Evolutionary conservation across 768 basidiomycete genomes (phyloP), one percentile per base, ranked within the genome.

Genomic region (Termitomyces sp.): DNA sequence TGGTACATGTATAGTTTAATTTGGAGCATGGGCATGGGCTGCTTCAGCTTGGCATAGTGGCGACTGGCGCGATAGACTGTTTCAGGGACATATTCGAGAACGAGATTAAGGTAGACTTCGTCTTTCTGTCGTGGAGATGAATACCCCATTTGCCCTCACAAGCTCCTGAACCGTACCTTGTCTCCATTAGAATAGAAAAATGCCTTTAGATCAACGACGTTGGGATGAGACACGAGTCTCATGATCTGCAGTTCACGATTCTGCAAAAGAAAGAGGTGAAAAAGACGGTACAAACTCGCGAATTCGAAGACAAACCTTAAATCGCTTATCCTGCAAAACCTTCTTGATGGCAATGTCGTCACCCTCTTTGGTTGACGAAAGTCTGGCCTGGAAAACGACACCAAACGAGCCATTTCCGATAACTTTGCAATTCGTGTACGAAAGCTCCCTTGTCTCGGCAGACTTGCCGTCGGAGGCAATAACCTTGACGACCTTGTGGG

Each of bases 1-100:
- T 99, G 93, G 75, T 98, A 97, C 95, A 98, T 98, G 80, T 99
- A 99, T 67, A 99, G 76, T 79, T 98, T 98, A 80, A 99, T 95
- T 78, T 98, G 97, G 52, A 97, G 85, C 86, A 94, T 98, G 30
- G 97, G 97, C 97, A 99, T 99, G 58, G 93, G 91, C 71, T 99
- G 97, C 79, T 99, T 99, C 75, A 99, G 90, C 76, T 98, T 98
- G 64, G 95, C 91, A 72, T 98, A 99, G 76, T 98, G 96, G 68
- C 96, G 88, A 68, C 93, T 96, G 27, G 96, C 97, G 67, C 96
- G 93, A 77, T 98, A 98, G 56, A 99, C 97, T 16, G 97, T 99
- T 77, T 98, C 97, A 40, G 97, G 97, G 50, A 99, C 94, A 73
- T 94, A 99, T 85, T 99, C 97, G 66, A 97, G 85, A 32, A 99